Evolutionary conservation across 2,329 filamentous ascomycete genomes (phyloP).

Genomic region (Lasiodiplodia citricola): DNA sequence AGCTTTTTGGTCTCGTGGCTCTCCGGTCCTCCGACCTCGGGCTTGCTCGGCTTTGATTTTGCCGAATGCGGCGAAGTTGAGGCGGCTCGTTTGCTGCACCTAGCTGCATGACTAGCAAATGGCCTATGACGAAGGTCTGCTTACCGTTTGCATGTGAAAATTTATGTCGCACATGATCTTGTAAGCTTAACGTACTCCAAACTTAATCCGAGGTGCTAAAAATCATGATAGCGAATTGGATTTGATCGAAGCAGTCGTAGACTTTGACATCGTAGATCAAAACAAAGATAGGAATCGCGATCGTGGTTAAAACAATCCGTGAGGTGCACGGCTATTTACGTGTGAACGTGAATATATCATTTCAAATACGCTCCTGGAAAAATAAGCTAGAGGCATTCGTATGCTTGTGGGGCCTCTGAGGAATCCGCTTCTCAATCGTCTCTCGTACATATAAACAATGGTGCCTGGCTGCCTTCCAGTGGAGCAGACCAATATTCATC

Average conservation of each 20-base stretch:
- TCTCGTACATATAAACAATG: neutral
- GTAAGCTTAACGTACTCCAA: neutral
- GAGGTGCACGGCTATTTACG: slow-evolving; percentile 11
- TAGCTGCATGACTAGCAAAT: neutral
- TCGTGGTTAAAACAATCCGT: neutral
- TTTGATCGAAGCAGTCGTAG: neutral
- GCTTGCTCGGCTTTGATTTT: neutral
- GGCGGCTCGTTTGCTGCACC: neutral
- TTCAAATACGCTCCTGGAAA: neutral
- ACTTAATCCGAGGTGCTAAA: neutral
- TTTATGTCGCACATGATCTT: neutral
- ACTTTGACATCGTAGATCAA: neutral
- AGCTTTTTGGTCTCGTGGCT: neutral
- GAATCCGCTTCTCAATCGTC: neutral
- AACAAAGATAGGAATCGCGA: neutral
- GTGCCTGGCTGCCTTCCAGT: neutral
- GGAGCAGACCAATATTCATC: neutral
- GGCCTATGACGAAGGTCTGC: neutral
- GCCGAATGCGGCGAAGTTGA: neutral
- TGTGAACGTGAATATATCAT: neutral
- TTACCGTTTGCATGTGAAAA: slow-evolving; percentile 13
- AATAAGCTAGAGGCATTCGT: neutral
- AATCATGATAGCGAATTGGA: neutral
- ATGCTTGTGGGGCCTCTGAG: neutral
- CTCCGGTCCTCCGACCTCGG: slow-evolving; percentile 17